Conservation (phyloP, 805 yeast species). For the Nakazawaea ishiwadae region DNA sequence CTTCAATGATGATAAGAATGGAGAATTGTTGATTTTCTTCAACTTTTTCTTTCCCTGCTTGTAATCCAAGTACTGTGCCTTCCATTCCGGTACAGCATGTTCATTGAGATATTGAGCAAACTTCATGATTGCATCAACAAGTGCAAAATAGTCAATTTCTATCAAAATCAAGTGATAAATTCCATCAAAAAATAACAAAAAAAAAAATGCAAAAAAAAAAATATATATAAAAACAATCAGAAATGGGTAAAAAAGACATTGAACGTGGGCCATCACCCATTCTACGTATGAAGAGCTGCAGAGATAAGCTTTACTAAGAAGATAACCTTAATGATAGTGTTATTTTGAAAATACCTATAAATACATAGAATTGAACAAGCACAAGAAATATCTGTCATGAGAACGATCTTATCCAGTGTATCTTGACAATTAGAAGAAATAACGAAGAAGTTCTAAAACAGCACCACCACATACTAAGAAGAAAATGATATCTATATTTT, state of each 20-base stretch:
- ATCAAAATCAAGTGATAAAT: neutral
- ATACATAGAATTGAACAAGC: neutral
- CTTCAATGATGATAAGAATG: constrained; percentile 3
- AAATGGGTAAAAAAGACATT: no score
- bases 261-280: no score
- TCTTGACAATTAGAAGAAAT: constrained; percentile 49
- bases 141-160: no score
- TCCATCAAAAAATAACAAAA: no score
- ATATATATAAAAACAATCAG: neutral
- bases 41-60: constrained; percentile 40
- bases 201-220: neutral
- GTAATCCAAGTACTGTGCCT: constrained; percentile 71
- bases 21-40: constrained; percentile 18
- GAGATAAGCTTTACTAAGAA: neutral
- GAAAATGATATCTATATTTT: constrained; percentile 30
- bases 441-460: constrained; percentile 58
- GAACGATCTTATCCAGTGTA: no score
- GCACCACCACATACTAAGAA: constrained; percentile 84
- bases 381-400: no score
- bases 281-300: no score
- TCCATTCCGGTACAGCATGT: constrained; percentile 85
- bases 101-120: constrained; percentile 64
- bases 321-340: neutral
- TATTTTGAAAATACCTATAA: neutral
- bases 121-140: no score